Evolutionary conservation across 306 rosid species (phyloP).

Genomic region (Astragalus membranaceus): DNA sequence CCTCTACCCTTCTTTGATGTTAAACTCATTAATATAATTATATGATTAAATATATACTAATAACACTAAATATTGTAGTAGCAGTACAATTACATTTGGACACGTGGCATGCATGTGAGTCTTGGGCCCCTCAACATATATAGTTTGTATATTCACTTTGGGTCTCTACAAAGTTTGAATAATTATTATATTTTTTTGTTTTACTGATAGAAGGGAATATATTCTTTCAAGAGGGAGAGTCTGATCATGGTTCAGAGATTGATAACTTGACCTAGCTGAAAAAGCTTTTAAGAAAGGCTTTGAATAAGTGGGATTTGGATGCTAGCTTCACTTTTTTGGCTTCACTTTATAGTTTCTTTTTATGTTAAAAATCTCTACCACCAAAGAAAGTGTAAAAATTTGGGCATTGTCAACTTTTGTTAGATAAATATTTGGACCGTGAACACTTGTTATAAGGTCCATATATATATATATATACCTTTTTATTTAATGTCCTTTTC

Average conservation of each 20-base stretch:
- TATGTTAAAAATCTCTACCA: constrained; percentile 30
- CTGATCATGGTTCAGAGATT: constrained; percentile 39
- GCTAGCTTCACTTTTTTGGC: constrained; percentile 36
- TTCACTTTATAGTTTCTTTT: constrained; percentile 39
- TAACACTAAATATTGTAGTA: constrained; percentile 14
- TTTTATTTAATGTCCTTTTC: constrained; percentile 27
- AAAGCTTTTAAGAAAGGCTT: constrained; percentile 22
- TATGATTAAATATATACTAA: constrained; percentile 25
- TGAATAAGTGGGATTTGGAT: constrained; percentile 40
- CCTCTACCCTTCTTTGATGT: too few species aligned
- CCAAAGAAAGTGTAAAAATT: not conserved
- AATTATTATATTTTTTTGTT: constrained; percentile 17
- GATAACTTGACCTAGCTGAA: constrained; percentile 29
- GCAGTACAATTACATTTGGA: constrained; percentile 22
- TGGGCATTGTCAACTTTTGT: constrained; percentile 13
- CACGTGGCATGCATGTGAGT: constrained; percentile 49
- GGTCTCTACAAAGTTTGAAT: constrained; percentile 32
- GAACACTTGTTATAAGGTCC: not conserved
- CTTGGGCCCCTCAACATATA: constrained; percentile 31
- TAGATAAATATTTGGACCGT: not conserved
- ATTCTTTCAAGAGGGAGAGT: constrained; percentile 39
- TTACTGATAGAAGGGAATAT: constrained; percentile 36
- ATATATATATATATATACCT: too few species aligned
- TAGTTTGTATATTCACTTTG: not conserved
- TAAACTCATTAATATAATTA: constrained; percentile 19